Evolutionary conservation across 1,284 basidiomycete genomes (phyloP).

Genomic region (Tylopilus sp.): DNA sequence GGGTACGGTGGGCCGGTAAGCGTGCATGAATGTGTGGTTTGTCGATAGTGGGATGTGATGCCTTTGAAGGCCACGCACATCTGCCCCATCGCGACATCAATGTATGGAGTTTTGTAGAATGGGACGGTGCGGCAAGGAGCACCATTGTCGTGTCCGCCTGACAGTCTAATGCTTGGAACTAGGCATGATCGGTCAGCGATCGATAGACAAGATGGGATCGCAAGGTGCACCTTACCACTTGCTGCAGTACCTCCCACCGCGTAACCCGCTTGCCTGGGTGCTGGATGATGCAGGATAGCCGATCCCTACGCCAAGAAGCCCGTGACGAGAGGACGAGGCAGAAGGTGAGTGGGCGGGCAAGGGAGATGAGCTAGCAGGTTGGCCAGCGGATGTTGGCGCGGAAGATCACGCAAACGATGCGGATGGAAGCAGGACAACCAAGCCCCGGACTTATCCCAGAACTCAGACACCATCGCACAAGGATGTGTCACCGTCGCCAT

Average conservation of each 20-base stretch:
- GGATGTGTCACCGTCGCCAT: conserved; percentile 63
- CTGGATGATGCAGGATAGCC: conserved; percentile 20
- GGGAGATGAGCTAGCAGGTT: neutral
- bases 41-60: too few relatives aligned
- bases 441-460: conserved; percentile 18
- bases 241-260: conserved; percentile 77
- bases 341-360: too few relatives aligned
- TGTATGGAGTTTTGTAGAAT: conserved; percentile 70
- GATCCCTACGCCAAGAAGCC: conserved; percentile 23
- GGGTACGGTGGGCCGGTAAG: too few relatives aligned
- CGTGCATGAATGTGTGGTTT: too few relatives aligned
- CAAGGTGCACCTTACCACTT: conserved; percentile 59
- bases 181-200: conserved; percentile 9
- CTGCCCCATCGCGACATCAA: conserved; percentile 59
- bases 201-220: neutral
- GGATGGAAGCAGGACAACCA: conserved; percentile 19
- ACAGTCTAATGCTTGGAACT: conserved; percentile 80
- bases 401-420: conserved; percentile 26
- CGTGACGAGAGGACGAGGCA: conserved; percentile 20
- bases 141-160: conserved; percentile 82
- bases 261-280: conserved; percentile 74
- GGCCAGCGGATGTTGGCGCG: conserved; percentile 1
- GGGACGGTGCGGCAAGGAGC: conserved; percentile 77
- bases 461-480: too few relatives aligned
- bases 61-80: too few relatives aligned